Evolutionary conservation across 164 flowering plant genomes (phyloP), one percentile per base, ranked within the genome.

Genomic region (Chimonanthus praecox): DNA sequence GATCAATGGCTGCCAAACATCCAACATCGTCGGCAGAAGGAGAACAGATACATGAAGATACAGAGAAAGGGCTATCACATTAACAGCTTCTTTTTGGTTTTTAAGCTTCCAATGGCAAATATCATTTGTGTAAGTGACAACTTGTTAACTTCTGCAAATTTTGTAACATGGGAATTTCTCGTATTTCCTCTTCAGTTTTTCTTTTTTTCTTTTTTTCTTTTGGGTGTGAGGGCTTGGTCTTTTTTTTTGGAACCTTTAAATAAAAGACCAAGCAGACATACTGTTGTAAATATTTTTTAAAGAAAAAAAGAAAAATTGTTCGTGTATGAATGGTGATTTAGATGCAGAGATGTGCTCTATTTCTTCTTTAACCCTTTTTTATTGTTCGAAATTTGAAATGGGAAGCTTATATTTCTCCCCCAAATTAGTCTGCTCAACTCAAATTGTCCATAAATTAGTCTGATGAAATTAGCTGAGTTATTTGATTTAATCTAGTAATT

Each of bases 181-280:
- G 16, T 46, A 44, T 43, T 66, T 11, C 45, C 45, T 45, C 11
- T 66, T 21, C 13, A 7, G 10, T 63, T 63, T 6, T 20, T 63
- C 45, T 4, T 2, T 5, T 45, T 45, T 66, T 64, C 7, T 64
- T 44, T 63, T 33, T 2, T 20, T 6, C 11, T 20, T 63, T 33
- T 7, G 66, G 33, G 66, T 43, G 68, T 64, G 7, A n/a, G 68
- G 48, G 68, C 68, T 64, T 64, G 67, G 67, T 64, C 33, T 66
- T 4, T 54, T 54, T 33, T 54, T 54, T 66, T 66, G 11, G 4
- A 66, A n/a, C 49, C 15, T 66, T 66, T 66, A 44, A 66, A 66
- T 45, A 66, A 66, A 66, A 65, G 11, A 45, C 68, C 49, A 46
- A 66, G 68, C 68, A 45, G 44, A 65, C 68, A 65, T 43, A 8